These are phyloP conservation scores for Suhomyces maxii DNA, from an alignment of 1,139 yeast genomes.

Conservation along the genomic window DNA sequence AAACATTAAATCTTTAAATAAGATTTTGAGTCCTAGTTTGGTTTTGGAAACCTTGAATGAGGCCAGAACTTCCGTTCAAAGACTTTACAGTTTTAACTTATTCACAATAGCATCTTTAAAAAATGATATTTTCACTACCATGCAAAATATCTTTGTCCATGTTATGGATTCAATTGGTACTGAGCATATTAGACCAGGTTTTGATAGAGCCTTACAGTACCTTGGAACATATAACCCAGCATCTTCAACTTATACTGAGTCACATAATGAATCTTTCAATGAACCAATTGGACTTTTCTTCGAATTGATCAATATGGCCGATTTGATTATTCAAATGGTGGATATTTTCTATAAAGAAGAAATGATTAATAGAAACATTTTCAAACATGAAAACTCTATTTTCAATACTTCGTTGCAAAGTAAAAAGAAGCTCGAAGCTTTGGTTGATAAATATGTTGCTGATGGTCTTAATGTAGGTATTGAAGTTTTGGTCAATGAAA, in stretches of 20 bases:
- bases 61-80: conserved; percentile 35
- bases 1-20: conserved; percentile 42
- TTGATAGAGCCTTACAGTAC: conserved; percentile 72
- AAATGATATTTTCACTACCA: conserved; percentile 33
- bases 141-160: conserved; percentile 64
- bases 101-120: conserved; percentile 35
- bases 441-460: conserved; percentile 87
- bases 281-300: conserved; percentile 87
- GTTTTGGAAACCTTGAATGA: conserved; percentile 40
- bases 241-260: conserved; percentile 19
- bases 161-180: conserved; percentile 66
- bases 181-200: conserved; percentile 77
- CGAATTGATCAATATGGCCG: conserved; percentile 90
- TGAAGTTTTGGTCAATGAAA: conserved; percentile 79
- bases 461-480: conserved; percentile 90
- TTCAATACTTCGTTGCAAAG: conserved; percentile 77
- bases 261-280: conserved; percentile 40
- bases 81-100: conserved; percentile 35
- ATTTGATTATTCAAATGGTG: conserved; percentile 87
- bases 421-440: conserved; percentile 75
- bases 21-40: conserved; percentile 43
- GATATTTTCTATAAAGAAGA: conserved; percentile 91
- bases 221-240: conserved; percentile 72
- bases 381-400: conserved; percentile 72
- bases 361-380: conserved; percentile 58